phyloP scores from a whole-genome alignment of 2,329 filamentous ascomycete genomes.

The Penicillium sp. region DNA sequence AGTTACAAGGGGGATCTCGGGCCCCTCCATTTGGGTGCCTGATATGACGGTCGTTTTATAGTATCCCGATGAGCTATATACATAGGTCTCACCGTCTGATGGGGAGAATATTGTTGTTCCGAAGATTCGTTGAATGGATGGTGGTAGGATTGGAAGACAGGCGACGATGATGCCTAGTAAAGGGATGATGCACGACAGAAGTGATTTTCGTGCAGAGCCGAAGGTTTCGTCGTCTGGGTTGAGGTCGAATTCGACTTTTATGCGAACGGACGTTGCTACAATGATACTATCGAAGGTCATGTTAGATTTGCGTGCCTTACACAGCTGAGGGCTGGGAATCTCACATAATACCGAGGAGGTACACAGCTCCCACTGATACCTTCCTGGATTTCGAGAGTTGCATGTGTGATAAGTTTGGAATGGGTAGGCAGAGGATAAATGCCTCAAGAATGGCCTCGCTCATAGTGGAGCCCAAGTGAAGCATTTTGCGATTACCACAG shows the following conservation, averaged over 20 bases:
- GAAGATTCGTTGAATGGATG: conserved; percentile 5
- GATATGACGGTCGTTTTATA: conserved; percentile 15
- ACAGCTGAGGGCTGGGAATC: background rate
- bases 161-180: conserved; percentile 17
- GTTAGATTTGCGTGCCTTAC: background rate
- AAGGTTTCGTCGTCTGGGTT: conserved; percentile 9
- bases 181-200: conserved; percentile 10
- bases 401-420: conserved; percentile 6
- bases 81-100: background rate
- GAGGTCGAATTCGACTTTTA: conserved; percentile 11
- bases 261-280: conserved; percentile 8
- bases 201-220: conserved; percentile 12
- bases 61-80: conserved; percentile 1
- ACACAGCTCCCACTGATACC: conserved; percentile 6
- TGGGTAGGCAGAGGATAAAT: conserved; percentile 12
- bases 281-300: conserved; percentile 7
- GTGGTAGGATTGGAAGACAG: conserved; percentile 14
- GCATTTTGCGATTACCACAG: conserved; percentile 13
- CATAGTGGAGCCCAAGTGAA: conserved; percentile 10
- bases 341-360: conserved; percentile 16
- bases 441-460: conserved; percentile 13
- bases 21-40: conserved; percentile 5
- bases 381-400: conserved; percentile 6
- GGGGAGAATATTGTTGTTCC: conserved; percentile 2
- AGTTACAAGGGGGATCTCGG: conserved; percentile 13